Base-by-base conservation (phyloP, 176 grass and related monocot species). In the Raddia guianensis region DNA sequence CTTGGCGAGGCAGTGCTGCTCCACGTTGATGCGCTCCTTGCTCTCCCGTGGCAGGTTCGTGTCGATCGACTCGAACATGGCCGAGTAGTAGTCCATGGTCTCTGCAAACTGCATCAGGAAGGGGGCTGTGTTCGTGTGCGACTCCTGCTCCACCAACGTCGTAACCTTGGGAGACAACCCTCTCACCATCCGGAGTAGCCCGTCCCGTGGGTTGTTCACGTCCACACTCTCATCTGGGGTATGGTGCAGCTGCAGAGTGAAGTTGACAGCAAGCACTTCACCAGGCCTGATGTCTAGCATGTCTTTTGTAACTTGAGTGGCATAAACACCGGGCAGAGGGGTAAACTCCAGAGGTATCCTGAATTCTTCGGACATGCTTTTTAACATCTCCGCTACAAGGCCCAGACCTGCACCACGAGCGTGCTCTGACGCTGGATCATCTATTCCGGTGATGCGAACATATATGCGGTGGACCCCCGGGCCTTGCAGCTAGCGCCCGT, bases 1-100 rank as follows among this genome's bases (percentile, higher is more conserved):
- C 82, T 91, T 98, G 45, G 95, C 95, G 11, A 98, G 80, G 67
- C 95, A 98, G 84, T 98, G 95, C 84, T 95, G 90, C 88, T 98
- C 95, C 62, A 95, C 92, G 3, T 86, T 89, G 47, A 98, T 98
- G 88, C 92, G 89, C 71, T 95, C 88, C 62, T 89, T 95, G 57
- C 59, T 93, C 12, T 98, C 88, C 49, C 95, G 87, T 0, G 86
- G 66, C 55, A 98, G 63, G 7, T 89, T 93, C 49, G 79, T 42
- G 10, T 98, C 95, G 1, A 98, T 98, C 0, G 92, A 94, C 78
- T 98, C 95, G 7, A 98, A 94, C 95, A 98, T 98, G 15, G 92
- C 92, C 5, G 84, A 89, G 82, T 98, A 98, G 82, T 98, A 98
- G 34, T 89, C 92, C 71, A 98, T 59, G 8, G 95, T 98, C 83